phyloP scores from a whole-genome alignment of 2,329 filamentous ascomycete genomes.

The Diaporthe aspalathi region DNA sequence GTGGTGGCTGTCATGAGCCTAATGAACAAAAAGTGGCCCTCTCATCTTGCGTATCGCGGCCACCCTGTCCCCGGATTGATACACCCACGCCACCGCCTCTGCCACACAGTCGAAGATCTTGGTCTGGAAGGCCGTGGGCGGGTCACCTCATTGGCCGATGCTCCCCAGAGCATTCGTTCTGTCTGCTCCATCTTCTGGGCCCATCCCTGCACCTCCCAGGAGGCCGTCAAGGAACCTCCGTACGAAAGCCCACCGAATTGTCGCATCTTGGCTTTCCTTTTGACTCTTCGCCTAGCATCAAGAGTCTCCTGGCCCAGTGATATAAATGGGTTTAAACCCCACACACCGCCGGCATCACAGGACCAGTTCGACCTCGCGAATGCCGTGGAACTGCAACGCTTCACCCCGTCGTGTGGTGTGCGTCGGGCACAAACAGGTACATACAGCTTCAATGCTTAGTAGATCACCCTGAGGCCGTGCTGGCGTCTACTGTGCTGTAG shows the following conservation, averaged over 20 bases:
- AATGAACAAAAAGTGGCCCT: conserved; percentile 38
- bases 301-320: conserved; percentile 17
- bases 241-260: conserved; percentile 6
- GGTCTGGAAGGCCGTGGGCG: conserved; percentile 24
- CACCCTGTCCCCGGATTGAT: conserved; percentile 29
- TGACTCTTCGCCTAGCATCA: conserved; percentile 33
- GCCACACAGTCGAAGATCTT: conserved; percentile 16
- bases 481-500: background rate
- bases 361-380: background rate
- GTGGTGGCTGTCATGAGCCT: conserved; percentile 33
- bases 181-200: background rate
- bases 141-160: conserved; percentile 36
- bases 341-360: conserved; percentile 17
- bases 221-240: conserved; percentile 29
- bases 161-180: background rate
- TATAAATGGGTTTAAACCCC: conserved; percentile 38
- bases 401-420: background rate
- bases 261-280: conserved; percentile 24
- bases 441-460: too few relatives aligned
- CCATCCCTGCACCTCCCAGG: conserved; percentile 31
- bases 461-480: too few relatives aligned
- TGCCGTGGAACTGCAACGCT: background rate
- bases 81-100: conserved; percentile 29
- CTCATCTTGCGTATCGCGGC: conserved; percentile 37
- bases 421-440: background rate